Evolutionary conservation across 2,329 filamentous ascomycete genomes (phyloP), one percentile per base, ranked within the genome.

Genomic region (Sarocladium brachiariae): DNA sequence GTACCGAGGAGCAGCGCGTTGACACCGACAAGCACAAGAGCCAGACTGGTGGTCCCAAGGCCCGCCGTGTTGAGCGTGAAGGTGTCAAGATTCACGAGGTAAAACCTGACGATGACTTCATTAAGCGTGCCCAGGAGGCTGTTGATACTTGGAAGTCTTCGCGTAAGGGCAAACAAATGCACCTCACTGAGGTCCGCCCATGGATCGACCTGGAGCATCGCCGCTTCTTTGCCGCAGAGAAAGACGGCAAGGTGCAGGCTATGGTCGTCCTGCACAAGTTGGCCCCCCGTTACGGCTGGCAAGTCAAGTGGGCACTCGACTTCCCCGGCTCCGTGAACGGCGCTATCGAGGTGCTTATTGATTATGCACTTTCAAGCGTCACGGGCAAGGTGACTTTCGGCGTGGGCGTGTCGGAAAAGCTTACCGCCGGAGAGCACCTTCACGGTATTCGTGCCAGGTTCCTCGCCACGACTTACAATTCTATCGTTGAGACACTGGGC

Each of bases 281-380:
- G 24, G 81, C 86, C 3, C 88, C 89, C 2, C 75, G 80, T 31
- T 81, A 95, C 64, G 91, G 91, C 50, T 95, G 89, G 82, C 91
- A 96, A 72, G 85, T 96, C 64, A 96, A 96, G 73, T 96, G 93
- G 74, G 87, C 87, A n/a, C 81, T 96, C 50, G 89, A 96, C 68
- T 96, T 96, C 75, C 91, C 90, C 0, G 82, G 81, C 23, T 81
- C 90, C 1, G 87, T 91, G n/a, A 88, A 82, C 39, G 91, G 91
- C 43, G 85, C 87, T 30, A 96, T 96, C 55, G 91, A 96, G 70
- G 78, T 85, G 35, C 79, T 93, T 35, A 86, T 95, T 59, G 81
- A 86, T 33, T 78, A 85, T 62, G 81, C 86, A 1, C 76, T 95
- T 53, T 61, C 66, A 6, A 61, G 63, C 35, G 65, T 80, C 48